phyloP scores from a whole-genome alignment of 129 eudicot species.

The Tagetes patula region DNA sequence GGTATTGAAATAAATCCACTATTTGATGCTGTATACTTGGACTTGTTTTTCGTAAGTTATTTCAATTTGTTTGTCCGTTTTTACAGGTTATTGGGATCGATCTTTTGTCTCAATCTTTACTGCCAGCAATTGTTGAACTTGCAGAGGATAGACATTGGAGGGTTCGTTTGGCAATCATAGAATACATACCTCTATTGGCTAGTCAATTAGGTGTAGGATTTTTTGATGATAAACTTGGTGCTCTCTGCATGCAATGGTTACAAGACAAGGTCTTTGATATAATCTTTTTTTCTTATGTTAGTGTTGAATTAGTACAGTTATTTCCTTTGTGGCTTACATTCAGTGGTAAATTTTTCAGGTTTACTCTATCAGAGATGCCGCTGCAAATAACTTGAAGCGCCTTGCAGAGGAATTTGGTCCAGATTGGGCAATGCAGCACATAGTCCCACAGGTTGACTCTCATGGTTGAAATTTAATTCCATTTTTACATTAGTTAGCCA shows the following conservation, averaged over 20 bases:
- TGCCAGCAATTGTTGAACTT: conserved; percentile 98
- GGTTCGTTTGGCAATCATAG: conserved; percentile 96
- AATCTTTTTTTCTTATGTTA: neutral
- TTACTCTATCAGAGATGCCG: conserved; percentile 97
- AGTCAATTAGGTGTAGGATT: conserved; percentile 98
- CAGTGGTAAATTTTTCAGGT: conserved; percentile 48
- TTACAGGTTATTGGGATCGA: conserved; percentile 95
- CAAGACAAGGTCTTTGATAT: conserved; percentile 75
- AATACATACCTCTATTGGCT: conserved; percentile 93
- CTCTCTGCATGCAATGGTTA: conserved; percentile 99
- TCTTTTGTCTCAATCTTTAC: conserved; percentile 81
- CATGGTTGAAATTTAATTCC: neutral
- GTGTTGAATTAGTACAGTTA: neutral
- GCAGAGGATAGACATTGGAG: conserved; percentile 99
- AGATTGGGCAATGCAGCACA: conserved; percentile 99
- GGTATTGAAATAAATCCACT: conserved; percentile 36
- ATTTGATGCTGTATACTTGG: neutral
- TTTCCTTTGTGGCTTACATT: conserved; percentile 1
- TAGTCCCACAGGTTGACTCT: conserved; percentile 81
- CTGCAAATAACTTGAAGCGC: conserved; percentile 94
- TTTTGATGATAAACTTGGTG: conserved; percentile 97
- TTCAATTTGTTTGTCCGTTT: conserved; percentile 17
- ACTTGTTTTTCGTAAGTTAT: neutral
- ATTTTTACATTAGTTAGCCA: neutral
- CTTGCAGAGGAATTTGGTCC: conserved; percentile 99